Evolutionary conservation across 2,329 filamentous ascomycete genomes (phyloP).

Genomic region (Penicillium sp.): DNA sequence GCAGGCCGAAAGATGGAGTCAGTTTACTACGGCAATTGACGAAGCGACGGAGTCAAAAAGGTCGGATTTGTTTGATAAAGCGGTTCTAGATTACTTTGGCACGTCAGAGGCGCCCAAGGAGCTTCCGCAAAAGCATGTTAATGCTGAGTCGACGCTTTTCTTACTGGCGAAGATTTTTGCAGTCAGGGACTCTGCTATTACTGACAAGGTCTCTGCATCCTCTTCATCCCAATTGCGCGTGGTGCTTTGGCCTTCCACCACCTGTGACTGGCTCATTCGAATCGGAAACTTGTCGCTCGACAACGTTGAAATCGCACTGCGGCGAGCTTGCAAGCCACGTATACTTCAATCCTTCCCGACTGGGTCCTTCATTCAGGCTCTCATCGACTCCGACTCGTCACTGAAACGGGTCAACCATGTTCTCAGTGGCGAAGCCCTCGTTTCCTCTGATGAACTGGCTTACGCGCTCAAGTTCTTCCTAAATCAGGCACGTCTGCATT

Average conservation of each 20-base stretch:
- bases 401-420: constrained; percentile 41
- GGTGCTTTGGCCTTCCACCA: constrained; percentile 40
- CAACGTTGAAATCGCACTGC: constrained; percentile 45
- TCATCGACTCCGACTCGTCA: constrained; percentile 44
- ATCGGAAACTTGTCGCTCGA: constrained; percentile 41
- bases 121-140: constrained; percentile 34
- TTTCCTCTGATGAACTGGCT: constrained; percentile 44
- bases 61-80: constrained; percentile 37
- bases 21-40: constrained; percentile 34
- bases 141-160: constrained; percentile 41
- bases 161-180: constrained; percentile 45
- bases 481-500: constrained; percentile 39
- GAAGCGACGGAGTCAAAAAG: constrained; percentile 31
- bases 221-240: constrained; percentile 34
- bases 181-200: constrained; percentile 21
- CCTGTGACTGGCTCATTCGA: constrained; percentile 46
- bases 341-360: constrained; percentile 41
- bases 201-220: constrained; percentile 29
- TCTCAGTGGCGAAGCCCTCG: constrained; percentile 37
- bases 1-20: constrained; percentile 38
- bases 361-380: constrained; percentile 42
- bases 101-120: constrained; percentile 21
- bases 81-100: constrained; percentile 35
- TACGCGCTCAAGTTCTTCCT: constrained; percentile 44
- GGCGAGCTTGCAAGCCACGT: constrained; percentile 36